These are phyloP conservation scores for Colletotrichum echinochloae DNA, from an alignment of 2,329 filamentous ascomycete genomes.

Conservation along the genomic window DNA sequence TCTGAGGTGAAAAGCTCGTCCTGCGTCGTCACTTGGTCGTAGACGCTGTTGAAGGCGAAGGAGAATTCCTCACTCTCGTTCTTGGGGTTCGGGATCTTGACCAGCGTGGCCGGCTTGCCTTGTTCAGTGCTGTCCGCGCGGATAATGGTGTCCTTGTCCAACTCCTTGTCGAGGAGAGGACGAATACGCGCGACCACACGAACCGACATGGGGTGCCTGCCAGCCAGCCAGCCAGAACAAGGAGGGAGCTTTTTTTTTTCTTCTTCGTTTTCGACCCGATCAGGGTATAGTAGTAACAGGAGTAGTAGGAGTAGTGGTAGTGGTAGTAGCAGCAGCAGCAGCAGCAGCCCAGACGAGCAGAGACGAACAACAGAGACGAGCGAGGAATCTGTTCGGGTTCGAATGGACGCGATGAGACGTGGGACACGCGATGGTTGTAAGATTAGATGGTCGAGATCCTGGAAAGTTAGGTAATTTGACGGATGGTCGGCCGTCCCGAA, in stretches of 20 bases:
- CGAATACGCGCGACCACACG: constrained; percentile 92
- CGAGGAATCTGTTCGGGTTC: neutral
- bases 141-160: constrained; percentile 89
- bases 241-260: no score
- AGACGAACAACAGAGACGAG: neutral
- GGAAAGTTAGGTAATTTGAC: constrained; percentile 31
- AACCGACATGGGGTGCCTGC: constrained; percentile 67
- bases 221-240: constrained; percentile 34
- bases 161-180: constrained; percentile 86
- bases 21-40: constrained; percentile 83
- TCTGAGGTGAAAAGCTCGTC: constrained; percentile 90
- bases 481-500: no score
- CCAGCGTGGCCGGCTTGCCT: constrained; percentile 72
- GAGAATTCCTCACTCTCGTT: constrained; percentile 92
- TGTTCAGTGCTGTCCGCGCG: constrained; percentile 71
- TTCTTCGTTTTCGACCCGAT: constrained; percentile 13
- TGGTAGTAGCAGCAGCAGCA: no score
- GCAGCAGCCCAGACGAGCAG: constrained; percentile 1
- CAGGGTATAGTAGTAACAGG: no score
- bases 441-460: constrained; percentile 14
- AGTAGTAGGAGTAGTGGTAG: no score
- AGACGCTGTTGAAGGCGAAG: constrained; percentile 95
- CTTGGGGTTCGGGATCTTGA: constrained; percentile 94
- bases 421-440: constrained; percentile 21
- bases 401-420: constrained; percentile 2